Evolutionary conservation across 2,329 filamentous ascomycete species (phyloP), one percentile per base, ranked within the genome.

Genomic region (Fusarium denticulatum): DNA sequence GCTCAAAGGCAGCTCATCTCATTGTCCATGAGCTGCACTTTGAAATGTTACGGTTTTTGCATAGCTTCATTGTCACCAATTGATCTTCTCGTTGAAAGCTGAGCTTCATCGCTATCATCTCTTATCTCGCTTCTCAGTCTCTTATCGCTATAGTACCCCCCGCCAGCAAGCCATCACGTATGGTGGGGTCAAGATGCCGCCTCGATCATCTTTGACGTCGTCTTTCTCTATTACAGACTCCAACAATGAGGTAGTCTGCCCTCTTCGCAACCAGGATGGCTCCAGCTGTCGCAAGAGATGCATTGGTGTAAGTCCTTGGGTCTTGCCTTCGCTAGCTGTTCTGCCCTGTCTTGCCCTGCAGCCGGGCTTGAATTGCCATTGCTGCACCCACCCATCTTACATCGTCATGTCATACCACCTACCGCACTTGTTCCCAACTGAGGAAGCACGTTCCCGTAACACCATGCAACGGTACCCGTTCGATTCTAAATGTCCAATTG

Each of bases 221-320:
- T 96, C 94, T 75, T 97, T 97, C 84, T 95, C 94, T 76, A 93
- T 97, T 79, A 94, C 94, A 79, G 94, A 97, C 87, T 90, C 93
- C 83, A 96, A 94, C 84, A 97, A 97, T 83, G 96, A 98, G 85
- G 96, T 99, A 81, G 94, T 98, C 80, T 99, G 96, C 85, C 96
- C 96, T 77, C 87, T 99, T 83, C 92, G 91, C 81, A 98, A 98
- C 82, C 95, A 97, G 81, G 96, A 99, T 90, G 94, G 94, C 82
- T 97, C 95, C 77, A 94, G 92, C 86, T 99, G 96, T 87, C 92
- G 96, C 83, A 99, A 99, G 88, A 91, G 96, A 87, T 99, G 96
- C 86, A 92, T 97, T 81, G 96, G 96, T 85, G 96, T 98, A 89
- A 94, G 95, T 96, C 77, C 73, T 71, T 61, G 30, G 42, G 45